Evolutionary conservation across 805 yeast genomes (phyloP), one percentile per base, ranked within the genome.

Genomic region (Barnettozyma populi): DNA sequence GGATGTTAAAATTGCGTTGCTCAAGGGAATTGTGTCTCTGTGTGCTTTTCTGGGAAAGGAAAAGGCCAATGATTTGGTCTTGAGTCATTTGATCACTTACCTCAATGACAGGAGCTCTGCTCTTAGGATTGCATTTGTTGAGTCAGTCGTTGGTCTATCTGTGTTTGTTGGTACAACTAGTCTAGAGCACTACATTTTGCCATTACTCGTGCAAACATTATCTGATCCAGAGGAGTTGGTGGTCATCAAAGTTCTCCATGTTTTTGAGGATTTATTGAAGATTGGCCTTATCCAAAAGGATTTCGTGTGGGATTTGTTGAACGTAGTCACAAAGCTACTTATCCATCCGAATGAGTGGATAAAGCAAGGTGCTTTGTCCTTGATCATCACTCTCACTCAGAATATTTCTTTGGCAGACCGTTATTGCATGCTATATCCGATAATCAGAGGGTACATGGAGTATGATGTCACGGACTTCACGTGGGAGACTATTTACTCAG

Each of bases 1-100:
- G 0, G 69, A 71, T 43, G 96, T 90, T 0, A 80, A 85, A 49
- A 75, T 86, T 35, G 75, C 94, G 0, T 65, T 94, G 8, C 69
- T 94, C 41, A 68, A 74, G 38, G 80, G 86, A 51, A 83, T 90
- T n/a, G 69, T 85, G 7, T 86, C 90, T 0, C 64, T 94, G 4
- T 88, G 97, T 56, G 72, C 82, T 9, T 86, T 85, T 49, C 82
- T 94, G 60, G 97, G 97, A 0, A 80, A 84, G 47, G 95, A 88
- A 46, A 86, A 82, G 55, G 85, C 97, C 0, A 90, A 87, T 59
- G 98, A 94, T 61, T 72, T 94, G 36, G 81, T 94, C 20, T 67
- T 94, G 41, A 90, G 96, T 40, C 98, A 94, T 68, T 69, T 90
- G 47, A 90, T 94, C 39, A 90, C 98, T 0, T 94, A 90, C 59